Evolutionary conservation across 2,329 filamentous ascomycete genomes (phyloP).

Genomic region (Trichophyton simii): DNA sequence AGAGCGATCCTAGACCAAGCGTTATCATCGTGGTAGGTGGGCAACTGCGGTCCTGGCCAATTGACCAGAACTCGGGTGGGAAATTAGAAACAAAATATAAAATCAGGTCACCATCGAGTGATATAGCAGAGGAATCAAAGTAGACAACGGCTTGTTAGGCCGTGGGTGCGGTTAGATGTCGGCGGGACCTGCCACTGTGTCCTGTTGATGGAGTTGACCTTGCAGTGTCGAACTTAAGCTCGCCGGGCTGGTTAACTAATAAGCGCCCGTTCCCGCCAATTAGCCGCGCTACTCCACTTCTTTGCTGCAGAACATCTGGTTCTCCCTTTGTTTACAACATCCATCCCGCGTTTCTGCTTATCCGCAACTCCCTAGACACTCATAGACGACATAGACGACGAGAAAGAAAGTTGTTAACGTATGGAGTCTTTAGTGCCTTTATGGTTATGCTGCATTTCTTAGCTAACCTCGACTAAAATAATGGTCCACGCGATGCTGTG

Average conservation of each 20-base stretch:
- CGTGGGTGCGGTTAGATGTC: not conserved
- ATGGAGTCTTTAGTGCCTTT: not conserved
- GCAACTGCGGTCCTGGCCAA: conserved; percentile 9
- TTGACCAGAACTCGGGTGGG: conserved; percentile 11
- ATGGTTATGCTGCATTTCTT: not conserved
- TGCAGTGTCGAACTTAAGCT: not conserved
- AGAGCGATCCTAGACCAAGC: conserved; percentile 15
- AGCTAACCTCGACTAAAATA: not conserved
- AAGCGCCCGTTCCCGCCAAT: not conserved
- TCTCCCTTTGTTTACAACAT: not conserved
- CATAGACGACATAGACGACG: not conserved
- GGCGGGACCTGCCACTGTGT: conserved; percentile 2
- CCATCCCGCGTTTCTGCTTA: not conserved
- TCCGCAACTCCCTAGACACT: not conserved
- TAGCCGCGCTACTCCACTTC: conserved; percentile 1
- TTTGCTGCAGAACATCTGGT: not conserved
- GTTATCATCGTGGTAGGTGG: conserved; percentile 3
- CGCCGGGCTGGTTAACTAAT: not conserved
- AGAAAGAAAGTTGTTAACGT: not conserved
- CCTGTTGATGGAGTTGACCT: not conserved
- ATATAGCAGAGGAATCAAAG: not conserved
- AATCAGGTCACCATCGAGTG: not conserved
- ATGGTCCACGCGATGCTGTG: not conserved
- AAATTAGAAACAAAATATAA: not conserved
- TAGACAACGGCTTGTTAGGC: not conserved